Percentiles rank a stretch among this genome's conserved stretches.
Evolutionary conservation across 352 stramenopile species (phyloP).

Genomic region (Pythium guiyangense): DNA sequence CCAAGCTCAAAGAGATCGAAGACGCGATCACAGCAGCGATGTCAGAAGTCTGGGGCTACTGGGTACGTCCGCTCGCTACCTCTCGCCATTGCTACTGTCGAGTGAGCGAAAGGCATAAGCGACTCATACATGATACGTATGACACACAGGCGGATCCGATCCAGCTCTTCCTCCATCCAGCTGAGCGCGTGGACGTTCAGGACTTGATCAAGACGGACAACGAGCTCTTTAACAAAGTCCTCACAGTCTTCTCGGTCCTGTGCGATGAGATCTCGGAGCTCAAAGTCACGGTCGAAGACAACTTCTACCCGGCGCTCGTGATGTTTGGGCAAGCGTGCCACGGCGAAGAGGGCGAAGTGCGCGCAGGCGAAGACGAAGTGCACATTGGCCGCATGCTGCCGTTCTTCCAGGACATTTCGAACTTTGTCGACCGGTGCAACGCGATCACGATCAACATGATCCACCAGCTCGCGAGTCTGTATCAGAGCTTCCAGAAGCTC

Average conservation of each 20-base stretch:
- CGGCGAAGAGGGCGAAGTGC: constrained; percentile 63
- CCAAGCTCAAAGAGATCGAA: constrained; percentile 85
- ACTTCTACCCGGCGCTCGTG: constrained; percentile 85
- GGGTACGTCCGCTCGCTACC: constrained; percentile 29
- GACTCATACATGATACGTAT: neutral
- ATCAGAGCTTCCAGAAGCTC: constrained; percentile 83
- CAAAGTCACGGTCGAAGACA: constrained; percentile 86
- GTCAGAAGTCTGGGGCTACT: constrained; percentile 89
- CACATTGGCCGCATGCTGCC: constrained; percentile 85
- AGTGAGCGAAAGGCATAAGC: too few species aligned
- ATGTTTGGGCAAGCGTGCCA: constrained; percentile 85
- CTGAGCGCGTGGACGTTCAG: constrained; percentile 83
- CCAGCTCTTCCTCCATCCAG: constrained; percentile 74
- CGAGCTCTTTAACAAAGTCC: constrained; percentile 87
- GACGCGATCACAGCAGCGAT: constrained; percentile 81
- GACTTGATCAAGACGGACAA: constrained; percentile 89
- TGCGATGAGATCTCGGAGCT: constrained; percentile 90
- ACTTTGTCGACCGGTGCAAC: constrained; percentile 89
- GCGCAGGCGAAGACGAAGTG: constrained; percentile 75
- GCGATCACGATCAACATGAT: constrained; percentile 88
- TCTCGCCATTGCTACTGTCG: neutral
- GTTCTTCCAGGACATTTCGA: constrained; percentile 89
- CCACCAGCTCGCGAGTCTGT: constrained; percentile 86
- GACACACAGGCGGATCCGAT: constrained; percentile 72
- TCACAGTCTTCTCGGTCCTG: constrained; percentile 87